Percentiles rank a stretch among this genome's conserved stretches.
Evolutionary conservation across 305 asterid species (phyloP).

Genomic region (Rubia occidens): DNA sequence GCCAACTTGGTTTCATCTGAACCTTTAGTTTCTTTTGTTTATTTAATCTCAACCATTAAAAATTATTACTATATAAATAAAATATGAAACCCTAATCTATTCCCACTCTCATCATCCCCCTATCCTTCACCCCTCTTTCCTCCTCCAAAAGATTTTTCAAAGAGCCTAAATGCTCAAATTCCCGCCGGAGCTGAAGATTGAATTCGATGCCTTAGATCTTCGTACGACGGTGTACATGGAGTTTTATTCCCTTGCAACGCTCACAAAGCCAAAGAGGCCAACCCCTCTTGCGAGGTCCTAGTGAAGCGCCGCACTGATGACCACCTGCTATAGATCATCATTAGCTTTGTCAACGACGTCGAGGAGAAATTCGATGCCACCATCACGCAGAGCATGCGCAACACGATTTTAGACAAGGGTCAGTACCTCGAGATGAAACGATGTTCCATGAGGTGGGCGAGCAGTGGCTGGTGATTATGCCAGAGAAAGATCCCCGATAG

Average conservation of each 20-base stretch:
- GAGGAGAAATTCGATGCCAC: conserved; percentile 81
- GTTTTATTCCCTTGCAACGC: conserved; percentile 86
- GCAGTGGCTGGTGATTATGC: conserved; percentile 87
- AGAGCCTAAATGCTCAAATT: too few relatives aligned
- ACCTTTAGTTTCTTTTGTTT: too few relatives aligned
- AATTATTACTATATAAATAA: too few relatives aligned
- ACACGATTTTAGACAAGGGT: conserved; percentile 74
- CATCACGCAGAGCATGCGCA: conserved; percentile 60
- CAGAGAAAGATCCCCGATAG: conserved; percentile 44
- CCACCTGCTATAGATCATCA: conserved; percentile 68
- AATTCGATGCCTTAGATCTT: too few relatives aligned
- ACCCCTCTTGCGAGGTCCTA: conserved; percentile 71
- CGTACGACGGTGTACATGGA: conserved; percentile 92
- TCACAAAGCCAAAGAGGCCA: conserved; percentile 74
- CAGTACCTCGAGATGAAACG: conserved; percentile 69
- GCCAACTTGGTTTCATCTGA: too few relatives aligned
- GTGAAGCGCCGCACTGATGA: conserved; percentile 94
- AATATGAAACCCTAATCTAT: too few relatives aligned
- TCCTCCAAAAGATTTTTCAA: too few relatives aligned
- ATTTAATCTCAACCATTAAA: too few relatives aligned
- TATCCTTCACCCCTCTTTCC: too few relatives aligned
- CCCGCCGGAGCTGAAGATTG: too few relatives aligned
- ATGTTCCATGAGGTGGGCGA: conserved; percentile 87
- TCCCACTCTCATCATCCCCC: too few relatives aligned
- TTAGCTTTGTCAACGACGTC: conserved; percentile 72